phyloP scores from a whole-genome alignment of 768 basidiomycete species.

The Hysterangium stoloniferum region DNA sequence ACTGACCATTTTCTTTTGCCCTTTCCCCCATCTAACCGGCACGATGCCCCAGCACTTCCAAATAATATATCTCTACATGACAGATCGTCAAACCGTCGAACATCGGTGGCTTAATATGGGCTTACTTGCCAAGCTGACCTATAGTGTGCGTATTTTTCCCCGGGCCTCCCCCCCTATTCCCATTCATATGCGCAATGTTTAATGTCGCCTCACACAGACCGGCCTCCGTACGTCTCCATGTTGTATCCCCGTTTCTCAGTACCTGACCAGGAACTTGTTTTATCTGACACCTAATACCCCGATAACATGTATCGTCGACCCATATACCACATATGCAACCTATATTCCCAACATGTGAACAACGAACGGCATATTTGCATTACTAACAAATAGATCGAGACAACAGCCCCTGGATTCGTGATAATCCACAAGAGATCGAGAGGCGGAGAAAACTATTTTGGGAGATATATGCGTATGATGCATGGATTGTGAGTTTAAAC shows the following conservation, averaged over 20 bases:
- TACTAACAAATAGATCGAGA: slow-evolving; percentile 1
- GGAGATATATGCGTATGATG: slow-evolving; percentile 11
- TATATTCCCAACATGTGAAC: no score
- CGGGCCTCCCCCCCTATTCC: not conserved
- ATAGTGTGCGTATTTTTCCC: slow-evolving; percentile 5
- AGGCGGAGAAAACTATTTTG: slow-evolving; percentile 8
- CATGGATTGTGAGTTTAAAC: slow-evolving; percentile 6
- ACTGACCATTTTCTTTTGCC: not conserved
- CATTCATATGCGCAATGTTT: not conserved
- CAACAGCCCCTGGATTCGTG: slow-evolving; percentile 7
- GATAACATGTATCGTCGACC: no score
- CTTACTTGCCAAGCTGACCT: slow-evolving; percentile 6
- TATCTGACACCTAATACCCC: no score
- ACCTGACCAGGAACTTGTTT: not conserved
- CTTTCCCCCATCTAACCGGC: no score
- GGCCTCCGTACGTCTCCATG: slow-evolving; percentile 3
- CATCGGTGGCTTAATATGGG: slow-evolving; percentile 10
- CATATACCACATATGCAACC: no score
- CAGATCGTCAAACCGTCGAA: slow-evolving; percentile 8
- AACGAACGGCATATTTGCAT: no score
- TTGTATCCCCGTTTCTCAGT: not conserved
- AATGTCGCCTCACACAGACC: not conserved
- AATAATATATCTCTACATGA: slow-evolving; percentile 12
- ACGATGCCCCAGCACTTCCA: slow-evolving; percentile 2
- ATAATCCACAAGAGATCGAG: slow-evolving; percentile 4